phyloP scores from a whole-genome alignment of 495 filamentous ascomycete species.

The Echria macrotheca region DNA sequence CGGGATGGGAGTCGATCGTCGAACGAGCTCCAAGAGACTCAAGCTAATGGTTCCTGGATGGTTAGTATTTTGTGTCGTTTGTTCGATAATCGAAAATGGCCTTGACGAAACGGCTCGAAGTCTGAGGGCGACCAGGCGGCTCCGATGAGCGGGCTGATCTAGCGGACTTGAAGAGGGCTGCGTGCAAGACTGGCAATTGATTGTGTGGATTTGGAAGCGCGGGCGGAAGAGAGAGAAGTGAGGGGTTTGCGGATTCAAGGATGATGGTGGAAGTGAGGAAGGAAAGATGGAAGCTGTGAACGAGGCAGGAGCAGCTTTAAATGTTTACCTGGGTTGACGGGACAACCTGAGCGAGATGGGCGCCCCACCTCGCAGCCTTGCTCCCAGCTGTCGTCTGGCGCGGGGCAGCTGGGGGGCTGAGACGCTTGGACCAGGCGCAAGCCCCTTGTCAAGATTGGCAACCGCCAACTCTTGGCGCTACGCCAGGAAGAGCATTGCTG shows the following conservation, averaged over 20 bases:
- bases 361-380: background rate
- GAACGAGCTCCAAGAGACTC: conserved; percentile 58
- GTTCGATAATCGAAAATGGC: conserved; percentile 43
- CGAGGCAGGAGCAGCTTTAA: conserved; percentile 15
- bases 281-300: conserved; percentile 5
- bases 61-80: conserved; percentile 48
- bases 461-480: conserved; percentile 5
- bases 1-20: conserved; percentile 32
- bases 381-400: background rate
- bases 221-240: conserved; percentile 8
- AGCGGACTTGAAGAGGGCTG: conserved; percentile 33
- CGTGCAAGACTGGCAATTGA: conserved; percentile 24
- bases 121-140: conserved; percentile 45
- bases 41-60: conserved; percentile 59
- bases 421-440: background rate
- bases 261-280: conserved; percentile 19
- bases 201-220: conserved; percentile 9
- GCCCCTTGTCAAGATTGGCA: background rate
- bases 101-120: conserved; percentile 32
- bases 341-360: conserved; percentile 7
- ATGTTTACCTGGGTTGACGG: conserved; percentile 16
- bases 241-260: conserved; percentile 26
- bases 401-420: background rate
- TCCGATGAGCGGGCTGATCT: conserved; percentile 36
- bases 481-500: no score